A percentile compares a stretch with the other conserved stretches of the same genome.
These are phyloP conservation scores for Trichoderma endophyticum DNA, from an alignment of 2,329 filamentous ascomycete species.

Conservation along the genomic window DNA sequence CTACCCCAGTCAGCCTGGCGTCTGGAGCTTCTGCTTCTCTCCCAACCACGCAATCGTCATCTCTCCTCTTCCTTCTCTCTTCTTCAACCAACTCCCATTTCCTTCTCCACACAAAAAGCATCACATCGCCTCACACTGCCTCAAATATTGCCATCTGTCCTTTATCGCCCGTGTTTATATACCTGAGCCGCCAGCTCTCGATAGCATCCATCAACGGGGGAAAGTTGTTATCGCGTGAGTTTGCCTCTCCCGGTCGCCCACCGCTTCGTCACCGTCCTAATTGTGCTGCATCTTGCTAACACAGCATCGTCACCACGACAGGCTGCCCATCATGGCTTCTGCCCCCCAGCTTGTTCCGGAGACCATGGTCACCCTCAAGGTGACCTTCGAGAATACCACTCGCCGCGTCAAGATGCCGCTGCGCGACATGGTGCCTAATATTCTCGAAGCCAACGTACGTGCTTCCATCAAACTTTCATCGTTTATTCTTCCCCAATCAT, in stretches of 20 bases:
- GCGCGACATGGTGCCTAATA: slow-evolving; percentile 71
- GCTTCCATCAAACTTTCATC: slow-evolving; percentile 17
- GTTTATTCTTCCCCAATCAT: not conserved
- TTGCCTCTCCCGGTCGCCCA: slow-evolving; percentile 1
- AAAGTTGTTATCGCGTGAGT: slow-evolving; percentile 17
- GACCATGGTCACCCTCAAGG: slow-evolving; percentile 72
- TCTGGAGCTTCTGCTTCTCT: slow-evolving; percentile 12
- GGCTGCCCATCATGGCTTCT: slow-evolving; percentile 17
- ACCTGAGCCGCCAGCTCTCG: slow-evolving; percentile 4
- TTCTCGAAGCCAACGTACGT: slow-evolving; percentile 82
- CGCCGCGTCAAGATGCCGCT: slow-evolving; percentile 87
- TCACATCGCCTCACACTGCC: not conserved
- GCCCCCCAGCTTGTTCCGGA: slow-evolving; percentile 25
- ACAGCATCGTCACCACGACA: not conserved
- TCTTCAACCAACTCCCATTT: slow-evolving; percentile 14
- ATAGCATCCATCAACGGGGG: not conserved
- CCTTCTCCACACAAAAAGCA: not conserved
- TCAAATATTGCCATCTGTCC: slow-evolving; percentile 9
- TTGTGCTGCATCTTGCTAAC: not conserved
- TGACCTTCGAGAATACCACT: slow-evolving; percentile 70
- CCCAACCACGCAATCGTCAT: slow-evolving; percentile 21
- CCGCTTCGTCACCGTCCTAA: slow-evolving; percentile 8
- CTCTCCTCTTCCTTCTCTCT: slow-evolving; percentile 20
- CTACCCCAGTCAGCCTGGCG: slow-evolving; percentile 16
- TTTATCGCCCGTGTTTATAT: not conserved